phyloP scores from a whole-genome alignment of 2,329 filamentous ascomycete genomes.

The Akanthomyces uredinophilus region DNA sequence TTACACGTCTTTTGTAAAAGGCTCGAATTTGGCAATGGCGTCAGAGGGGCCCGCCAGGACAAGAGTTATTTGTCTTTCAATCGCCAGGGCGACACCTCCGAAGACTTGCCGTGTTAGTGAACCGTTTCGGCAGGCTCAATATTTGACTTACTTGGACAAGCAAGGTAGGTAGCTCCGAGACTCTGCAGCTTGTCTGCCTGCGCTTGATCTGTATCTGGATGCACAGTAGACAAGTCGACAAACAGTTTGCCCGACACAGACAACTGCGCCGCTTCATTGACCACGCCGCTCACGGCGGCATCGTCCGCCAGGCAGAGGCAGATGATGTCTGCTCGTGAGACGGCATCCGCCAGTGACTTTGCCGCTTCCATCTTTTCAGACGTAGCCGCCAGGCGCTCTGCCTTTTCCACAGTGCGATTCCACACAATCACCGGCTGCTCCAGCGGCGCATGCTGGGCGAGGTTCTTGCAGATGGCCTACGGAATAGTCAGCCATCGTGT shows the following conservation, averaged over 20 bases:
- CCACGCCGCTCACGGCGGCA: not conserved
- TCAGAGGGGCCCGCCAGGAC: constrained; percentile 1
- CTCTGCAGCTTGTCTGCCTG: not conserved
- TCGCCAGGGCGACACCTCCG: constrained; percentile 3
- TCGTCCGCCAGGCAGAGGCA: constrained; percentile 9
- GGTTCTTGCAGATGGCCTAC: constrained; percentile 1
- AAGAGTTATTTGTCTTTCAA: constrained; percentile 2
- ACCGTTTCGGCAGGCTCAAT: not conserved
- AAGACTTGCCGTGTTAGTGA: not conserved
- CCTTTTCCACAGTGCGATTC: constrained; percentile 1
- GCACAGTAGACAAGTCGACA: constrained; percentile 9
- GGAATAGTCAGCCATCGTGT: not conserved
- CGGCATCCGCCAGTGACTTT: not conserved
- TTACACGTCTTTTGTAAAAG: constrained; percentile 2
- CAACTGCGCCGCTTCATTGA: not conserved
- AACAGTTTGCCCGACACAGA: constrained; percentile 1
- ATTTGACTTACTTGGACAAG: not conserved
- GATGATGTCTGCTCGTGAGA: constrained; percentile 4
- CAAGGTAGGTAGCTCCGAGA: not conserved
- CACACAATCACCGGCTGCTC: not conserved
- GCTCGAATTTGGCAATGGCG: not conserved
- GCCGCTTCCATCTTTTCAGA: not conserved
- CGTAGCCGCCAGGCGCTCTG: not conserved
- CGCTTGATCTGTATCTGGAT: not conserved
- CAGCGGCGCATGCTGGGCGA: not conserved